phyloP scores from a whole-genome alignment of 352 stramenopile species.

The Phytopythium delawarense region DNA sequence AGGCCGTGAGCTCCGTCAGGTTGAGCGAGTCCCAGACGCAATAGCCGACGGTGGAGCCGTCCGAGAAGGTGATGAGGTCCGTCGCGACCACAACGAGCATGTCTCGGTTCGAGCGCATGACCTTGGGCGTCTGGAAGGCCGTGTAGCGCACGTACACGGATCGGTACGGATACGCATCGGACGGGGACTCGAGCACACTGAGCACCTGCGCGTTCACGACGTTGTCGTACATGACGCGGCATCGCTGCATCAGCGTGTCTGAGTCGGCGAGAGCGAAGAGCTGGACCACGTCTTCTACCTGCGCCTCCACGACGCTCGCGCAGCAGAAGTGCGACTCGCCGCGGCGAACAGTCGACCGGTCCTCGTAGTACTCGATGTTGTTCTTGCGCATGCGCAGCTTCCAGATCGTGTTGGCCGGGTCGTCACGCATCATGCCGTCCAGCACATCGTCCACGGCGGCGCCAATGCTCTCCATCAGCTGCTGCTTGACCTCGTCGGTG shows the following conservation, averaged over 20 bases:
- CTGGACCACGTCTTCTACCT: slow-evolving; percentile 33
- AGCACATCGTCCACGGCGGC: slow-evolving; percentile 28
- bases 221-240: slow-evolving; percentile 38
- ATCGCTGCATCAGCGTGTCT: slow-evolving; percentile 26
- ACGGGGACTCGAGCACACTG: slow-evolving; percentile 28
- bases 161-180: slow-evolving; percentile 21
- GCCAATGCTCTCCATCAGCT: slow-evolving; percentile 25
- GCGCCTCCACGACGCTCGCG: slow-evolving; percentile 19
- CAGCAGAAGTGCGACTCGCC: slow-evolving; percentile 38
- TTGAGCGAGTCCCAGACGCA: slow-evolving; percentile 44
- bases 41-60: slow-evolving; percentile 35
- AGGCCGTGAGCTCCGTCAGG: slow-evolving; percentile 25
- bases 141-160: slow-evolving; percentile 41
- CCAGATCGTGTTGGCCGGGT: slow-evolving; percentile 20
- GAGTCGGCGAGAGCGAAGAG: slow-evolving; percentile 31
- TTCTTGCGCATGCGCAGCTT: slow-evolving; percentile 28
- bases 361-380: slow-evolving; percentile 34
- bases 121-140: slow-evolving; percentile 25
- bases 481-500: slow-evolving; percentile 16
- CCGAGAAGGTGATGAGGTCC: slow-evolving; percentile 26
- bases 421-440: slow-evolving; percentile 32
- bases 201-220: slow-evolving; percentile 32
- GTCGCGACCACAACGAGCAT: slow-evolving; percentile 39
- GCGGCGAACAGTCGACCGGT: slow-evolving; percentile 22
- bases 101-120: slow-evolving; percentile 31